A percentile compares a stretch with the other conserved stretches of the same genome.
These are phyloP conservation scores for Lodderomyces margitis DNA, from an alignment of 1,139 yeast species.

Conservation along the genomic window DNA sequence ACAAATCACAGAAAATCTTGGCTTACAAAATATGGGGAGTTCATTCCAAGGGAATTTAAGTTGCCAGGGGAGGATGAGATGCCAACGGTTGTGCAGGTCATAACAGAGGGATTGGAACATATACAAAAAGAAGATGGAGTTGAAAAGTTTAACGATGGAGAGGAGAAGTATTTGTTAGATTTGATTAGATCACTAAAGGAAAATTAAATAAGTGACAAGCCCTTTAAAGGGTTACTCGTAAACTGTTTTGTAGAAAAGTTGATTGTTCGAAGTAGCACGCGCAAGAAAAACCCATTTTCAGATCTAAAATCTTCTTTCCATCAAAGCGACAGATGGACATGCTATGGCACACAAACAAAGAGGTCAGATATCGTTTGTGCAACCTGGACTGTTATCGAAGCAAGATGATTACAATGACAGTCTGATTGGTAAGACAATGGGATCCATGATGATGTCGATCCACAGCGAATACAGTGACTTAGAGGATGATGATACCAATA, in stretches of 20 bases:
- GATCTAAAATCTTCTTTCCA: too few relatives aligned
- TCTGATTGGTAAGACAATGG: neutral
- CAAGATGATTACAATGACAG: neutral
- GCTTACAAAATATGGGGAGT: constrained; percentile 41
- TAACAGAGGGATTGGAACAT: constrained; percentile 44
- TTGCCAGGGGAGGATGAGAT: constrained; percentile 41
- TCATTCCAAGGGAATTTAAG: constrained; percentile 41
- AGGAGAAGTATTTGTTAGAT: constrained; percentile 25
- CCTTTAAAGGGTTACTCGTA: too few relatives aligned
- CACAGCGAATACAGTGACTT: constrained; percentile 24
- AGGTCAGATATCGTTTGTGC: neutral
- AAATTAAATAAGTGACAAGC: too few relatives aligned
- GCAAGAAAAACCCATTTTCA: too few relatives aligned
- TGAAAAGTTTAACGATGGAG: constrained; percentile 16
- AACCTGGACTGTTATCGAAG: neutral
- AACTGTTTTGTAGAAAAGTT: too few relatives aligned
- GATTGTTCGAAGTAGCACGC: too few relatives aligned
- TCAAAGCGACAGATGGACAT: too few relatives aligned
- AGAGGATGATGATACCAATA: constrained; percentile 15
- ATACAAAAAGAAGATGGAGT: constrained; percentile 18
- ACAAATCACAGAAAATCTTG: constrained; percentile 34
- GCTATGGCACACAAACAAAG: too few relatives aligned
- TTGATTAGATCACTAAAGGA: constrained; percentile 17
- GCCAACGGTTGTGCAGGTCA: constrained; percentile 41
- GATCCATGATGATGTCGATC: constrained; percentile 13